phyloP scores from a whole-genome alignment of 495 filamentous ascomycete genomes.

The Stereocaulon alpinum region DNA sequence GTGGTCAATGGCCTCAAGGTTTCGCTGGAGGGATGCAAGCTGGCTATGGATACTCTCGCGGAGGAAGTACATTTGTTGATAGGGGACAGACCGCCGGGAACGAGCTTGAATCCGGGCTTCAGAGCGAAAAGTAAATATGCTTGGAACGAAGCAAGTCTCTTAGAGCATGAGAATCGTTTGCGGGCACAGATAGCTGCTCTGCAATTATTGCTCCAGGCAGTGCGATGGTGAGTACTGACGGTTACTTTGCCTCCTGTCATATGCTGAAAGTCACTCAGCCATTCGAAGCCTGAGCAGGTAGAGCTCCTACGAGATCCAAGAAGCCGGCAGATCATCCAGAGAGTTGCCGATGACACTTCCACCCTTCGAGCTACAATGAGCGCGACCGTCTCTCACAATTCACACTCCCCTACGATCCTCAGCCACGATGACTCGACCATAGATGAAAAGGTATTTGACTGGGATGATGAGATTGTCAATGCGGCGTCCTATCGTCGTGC shows the following conservation, averaged over 20 bases:
- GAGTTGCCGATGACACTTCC: conserved; percentile 33
- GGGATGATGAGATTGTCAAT: conserved; percentile 26
- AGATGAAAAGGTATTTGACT: conserved; percentile 29
- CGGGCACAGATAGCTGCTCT: conserved; percentile 34
- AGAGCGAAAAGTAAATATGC: conserved; percentile 25
- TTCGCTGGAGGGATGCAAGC: conserved; percentile 33
- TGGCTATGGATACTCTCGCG: conserved; percentile 32
- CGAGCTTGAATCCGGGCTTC: conserved; percentile 19
- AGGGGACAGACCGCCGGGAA: conserved; percentile 14
- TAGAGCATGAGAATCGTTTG: conserved; percentile 32
- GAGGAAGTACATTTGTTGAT: conserved; percentile 32
- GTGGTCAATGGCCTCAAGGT: conserved; percentile 29
- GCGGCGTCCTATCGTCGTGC: conserved; percentile 27
- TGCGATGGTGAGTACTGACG: conserved; percentile 30
- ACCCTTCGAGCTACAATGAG: conserved; percentile 30
- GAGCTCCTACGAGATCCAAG: conserved; percentile 29
- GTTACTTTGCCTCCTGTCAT: not conserved
- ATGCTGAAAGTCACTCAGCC: conserved; percentile 21
- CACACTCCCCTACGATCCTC: conserved; percentile 22
- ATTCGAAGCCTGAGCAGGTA: conserved; percentile 29
- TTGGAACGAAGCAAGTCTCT: conserved; percentile 39
- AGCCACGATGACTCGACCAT: conserved; percentile 26
- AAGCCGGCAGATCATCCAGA: conserved; percentile 33
- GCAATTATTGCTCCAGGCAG: conserved; percentile 36
- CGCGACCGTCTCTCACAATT: conserved; percentile 23